A percentile compares a stretch with the other conserved stretches of the same genome.
phyloP scores from a whole-genome alignment of 495 filamentous ascomycete genomes.

The Trichoderma asperelloides region DNA sequence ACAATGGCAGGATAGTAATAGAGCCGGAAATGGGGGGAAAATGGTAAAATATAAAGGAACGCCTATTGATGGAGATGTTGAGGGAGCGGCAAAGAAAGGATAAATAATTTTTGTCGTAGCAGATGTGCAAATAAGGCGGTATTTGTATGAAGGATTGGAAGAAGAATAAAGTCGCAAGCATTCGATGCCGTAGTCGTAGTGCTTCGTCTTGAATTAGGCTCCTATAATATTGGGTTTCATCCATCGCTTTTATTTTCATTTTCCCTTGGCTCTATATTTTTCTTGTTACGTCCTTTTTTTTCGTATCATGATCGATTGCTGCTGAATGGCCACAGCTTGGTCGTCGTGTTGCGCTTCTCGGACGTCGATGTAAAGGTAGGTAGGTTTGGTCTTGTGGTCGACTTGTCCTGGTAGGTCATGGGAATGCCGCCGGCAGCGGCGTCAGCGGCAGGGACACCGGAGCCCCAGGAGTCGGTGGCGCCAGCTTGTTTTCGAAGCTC shows the following conservation, averaged over 20 bases:
- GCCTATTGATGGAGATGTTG: too few relatives aligned
- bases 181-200: background rate
- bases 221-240: background rate
- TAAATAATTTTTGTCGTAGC: too few relatives aligned
- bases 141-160: too few relatives aligned
- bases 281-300: background rate
- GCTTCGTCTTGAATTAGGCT: background rate
- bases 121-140: too few relatives aligned
- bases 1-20: background rate
- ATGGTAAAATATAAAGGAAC: too few relatives aligned
- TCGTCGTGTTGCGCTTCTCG: background rate
- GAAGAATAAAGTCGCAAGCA: too few relatives aligned
- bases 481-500: constrained; percentile 33
- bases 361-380: background rate
- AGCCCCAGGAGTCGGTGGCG: constrained; percentile 21
- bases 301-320: background rate
- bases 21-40: too few relatives aligned
- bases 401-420: background rate
- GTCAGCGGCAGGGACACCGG: constrained; percentile 16
- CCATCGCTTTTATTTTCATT: background rate
- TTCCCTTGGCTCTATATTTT: background rate
- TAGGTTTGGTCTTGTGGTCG: background rate
- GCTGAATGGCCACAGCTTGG: background rate
- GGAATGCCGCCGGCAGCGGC: constrained; percentile 8
- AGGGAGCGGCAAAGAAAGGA: too few relatives aligned